Conservation (phyloP, 1,284 basidiomycete species). For the Ustilago xerochloae region DNA sequence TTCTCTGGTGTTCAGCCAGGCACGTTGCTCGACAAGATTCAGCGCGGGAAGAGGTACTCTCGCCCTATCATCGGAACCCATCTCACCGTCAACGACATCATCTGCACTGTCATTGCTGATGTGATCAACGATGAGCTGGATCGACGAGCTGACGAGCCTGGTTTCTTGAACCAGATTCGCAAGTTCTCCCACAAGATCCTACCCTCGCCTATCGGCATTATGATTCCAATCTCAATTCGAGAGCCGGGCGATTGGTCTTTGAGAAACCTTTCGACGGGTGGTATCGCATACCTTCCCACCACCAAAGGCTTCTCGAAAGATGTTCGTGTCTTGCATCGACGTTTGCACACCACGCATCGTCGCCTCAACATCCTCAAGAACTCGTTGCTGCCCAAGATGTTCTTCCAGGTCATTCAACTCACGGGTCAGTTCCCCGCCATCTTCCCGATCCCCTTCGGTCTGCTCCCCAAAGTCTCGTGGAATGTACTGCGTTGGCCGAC, state of each 20-base stretch:
- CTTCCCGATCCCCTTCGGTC: constrained; percentile 37
- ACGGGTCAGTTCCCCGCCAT: constrained; percentile 53
- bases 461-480: constrained; percentile 19
- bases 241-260: constrained; percentile 59
- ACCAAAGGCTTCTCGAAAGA: constrained; percentile 31
- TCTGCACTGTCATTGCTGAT: constrained; percentile 61
- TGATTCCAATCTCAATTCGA: constrained; percentile 65
- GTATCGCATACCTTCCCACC: constrained; percentile 59
- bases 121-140: constrained; percentile 57
- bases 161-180: constrained; percentile 22
- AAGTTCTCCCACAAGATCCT: constrained; percentile 40
- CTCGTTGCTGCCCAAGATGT: constrained; percentile 50
- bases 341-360: constrained; percentile 53
- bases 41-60: constrained; percentile 31
- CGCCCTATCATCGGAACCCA: constrained; percentile 49
- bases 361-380: constrained; percentile 60
- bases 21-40: constrained; percentile 41
- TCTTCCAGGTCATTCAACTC: constrained; percentile 51
- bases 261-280: constrained; percentile 64
- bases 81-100: constrained; percentile 65
- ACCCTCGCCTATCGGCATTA: constrained; percentile 51
- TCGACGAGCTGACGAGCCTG: constrained; percentile 19
- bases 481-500: constrained; percentile 28
- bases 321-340: constrained; percentile 39
- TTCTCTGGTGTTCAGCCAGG: constrained; percentile 62